These are phyloP conservation scores for Micractinium conductrix DNA, from an alignment of 139 green algal genomes.

Conservation along the genomic window DNA sequence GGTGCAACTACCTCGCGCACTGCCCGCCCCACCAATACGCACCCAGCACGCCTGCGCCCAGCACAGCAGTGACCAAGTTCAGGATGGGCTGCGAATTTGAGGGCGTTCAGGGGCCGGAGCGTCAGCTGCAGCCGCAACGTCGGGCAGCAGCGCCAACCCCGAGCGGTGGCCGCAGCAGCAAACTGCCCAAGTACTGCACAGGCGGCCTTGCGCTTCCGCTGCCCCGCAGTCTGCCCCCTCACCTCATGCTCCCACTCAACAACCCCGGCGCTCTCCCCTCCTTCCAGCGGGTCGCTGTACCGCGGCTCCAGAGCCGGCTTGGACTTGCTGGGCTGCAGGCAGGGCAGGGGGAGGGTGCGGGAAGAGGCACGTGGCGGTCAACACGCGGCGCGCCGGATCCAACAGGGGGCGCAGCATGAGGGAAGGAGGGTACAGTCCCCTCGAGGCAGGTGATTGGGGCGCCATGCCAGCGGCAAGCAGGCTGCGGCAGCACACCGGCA, in stretches of 20 bases:
- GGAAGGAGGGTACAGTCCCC: neutral
- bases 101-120: neutral
- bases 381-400: neutral
- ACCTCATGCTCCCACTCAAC: slow-evolving; percentile 12
- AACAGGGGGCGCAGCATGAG: too few species aligned
- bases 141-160: too few species aligned
- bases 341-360: neutral
- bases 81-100: slow-evolving; percentile 29
- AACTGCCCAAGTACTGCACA: too few species aligned
- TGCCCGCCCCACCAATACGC: neutral
- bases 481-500: neutral
- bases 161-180: too few species aligned
- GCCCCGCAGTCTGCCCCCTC: too few species aligned
- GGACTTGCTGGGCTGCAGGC: slow-evolving; percentile 1
- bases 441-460: too few species aligned
- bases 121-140: neutral
- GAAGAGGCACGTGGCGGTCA: neutral
- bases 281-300: slow-evolving; percentile 17
- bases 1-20: neutral
- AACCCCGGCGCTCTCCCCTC: neutral
- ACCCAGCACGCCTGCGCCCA: slow-evolving; percentile 74
- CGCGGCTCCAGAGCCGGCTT: slow-evolving; percentile 1
- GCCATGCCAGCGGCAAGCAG: neutral
- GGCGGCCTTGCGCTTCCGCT: too few species aligned
- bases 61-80: slow-evolving; percentile 61